phyloP scores from a whole-genome alignment of 805 yeast species.

The Starmerella apicola region DNA sequence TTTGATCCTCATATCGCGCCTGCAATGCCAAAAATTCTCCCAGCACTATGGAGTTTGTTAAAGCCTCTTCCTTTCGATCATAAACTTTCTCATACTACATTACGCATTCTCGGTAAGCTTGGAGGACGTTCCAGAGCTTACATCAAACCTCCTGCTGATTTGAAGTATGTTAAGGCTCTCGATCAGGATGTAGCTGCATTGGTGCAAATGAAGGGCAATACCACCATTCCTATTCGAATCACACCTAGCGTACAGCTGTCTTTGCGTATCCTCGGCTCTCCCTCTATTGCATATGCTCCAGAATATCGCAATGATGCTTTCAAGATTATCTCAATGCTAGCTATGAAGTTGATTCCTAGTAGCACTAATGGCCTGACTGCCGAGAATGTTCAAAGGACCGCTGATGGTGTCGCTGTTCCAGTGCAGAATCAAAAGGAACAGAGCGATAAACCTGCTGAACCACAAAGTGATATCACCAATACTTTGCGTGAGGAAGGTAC shows the following conservation, averaged over 20 bases:
- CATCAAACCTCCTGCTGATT: constrained; percentile 59
- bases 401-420: constrained; percentile 7
- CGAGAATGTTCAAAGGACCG: constrained; percentile 3
- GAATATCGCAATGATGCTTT: constrained; percentile 63
- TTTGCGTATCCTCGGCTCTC: constrained; percentile 58
- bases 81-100: constrained; percentile 88
- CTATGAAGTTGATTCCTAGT: constrained; percentile 54
- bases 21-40: constrained; percentile 86
- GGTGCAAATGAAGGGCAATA: constrained; percentile 47
- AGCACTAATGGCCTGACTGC: constrained; percentile 5
- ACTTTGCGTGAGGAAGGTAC: no score
- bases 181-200: constrained; percentile 60
- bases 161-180: constrained; percentile 38
- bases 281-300: constrained; percentile 36
- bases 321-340: constrained; percentile 51
- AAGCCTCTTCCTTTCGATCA: constrained; percentile 90
- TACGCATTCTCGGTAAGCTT: constrained; percentile 81
- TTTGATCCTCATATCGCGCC: constrained; percentile 97
- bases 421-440: constrained; percentile 14
- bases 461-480: constrained; percentile 14
- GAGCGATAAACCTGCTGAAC: constrained; percentile 14
- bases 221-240: constrained; percentile 51
- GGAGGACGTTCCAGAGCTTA: constrained; percentile 93
- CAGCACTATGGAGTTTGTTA: constrained; percentile 80
- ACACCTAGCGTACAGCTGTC: constrained; percentile 80